Conservation (phyloP, 352 stramenopile species). For the Ophiocytium majus region DNA sequence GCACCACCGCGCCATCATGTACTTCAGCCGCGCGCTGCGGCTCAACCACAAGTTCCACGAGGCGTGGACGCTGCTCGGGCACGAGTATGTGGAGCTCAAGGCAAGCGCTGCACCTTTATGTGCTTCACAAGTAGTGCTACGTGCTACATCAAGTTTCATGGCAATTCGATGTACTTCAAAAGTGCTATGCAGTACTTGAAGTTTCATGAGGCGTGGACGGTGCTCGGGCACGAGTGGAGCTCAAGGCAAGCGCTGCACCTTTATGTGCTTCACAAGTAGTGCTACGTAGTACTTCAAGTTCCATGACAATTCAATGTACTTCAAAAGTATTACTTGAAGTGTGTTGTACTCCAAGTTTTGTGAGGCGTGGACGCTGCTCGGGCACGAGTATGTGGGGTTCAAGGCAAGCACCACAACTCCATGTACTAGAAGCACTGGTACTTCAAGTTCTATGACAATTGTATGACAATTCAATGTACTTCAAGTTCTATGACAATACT, state of each 20-base stretch:
- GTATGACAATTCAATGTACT: conserved; percentile 90
- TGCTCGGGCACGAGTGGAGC: conserved; percentile 98
- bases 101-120: conserved; percentile 91
- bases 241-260: conserved; percentile 96
- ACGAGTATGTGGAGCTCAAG: conserved; percentile 98
- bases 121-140: conserved; percentile 81
- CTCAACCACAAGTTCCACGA: conserved; percentile 89
- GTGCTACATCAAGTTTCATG: conserved; percentile 77
- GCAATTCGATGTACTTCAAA: conserved; percentile 96
- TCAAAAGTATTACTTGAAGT: conserved; percentile 89
- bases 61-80: conserved; percentile 94
- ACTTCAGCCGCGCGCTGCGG: conserved; percentile 91
- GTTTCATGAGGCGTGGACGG: conserved; percentile 91
- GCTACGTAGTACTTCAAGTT: conserved; percentile 79
- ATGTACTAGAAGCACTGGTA: conserved; percentile 82
- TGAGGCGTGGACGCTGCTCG: conserved; percentile 94
- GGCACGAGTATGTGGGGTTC: conserved; percentile 97
- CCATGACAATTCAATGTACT: conserved; percentile 93
- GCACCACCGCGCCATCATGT: conserved; percentile 92
- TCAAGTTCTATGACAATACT: conserved; percentile 92
- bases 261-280: conserved; percentile 82
- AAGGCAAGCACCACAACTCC: conserved; percentile 95
- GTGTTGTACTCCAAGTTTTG: conserved; percentile 91
- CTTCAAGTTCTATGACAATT: conserved; percentile 85
- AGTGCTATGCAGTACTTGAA: conserved; percentile 85